Percentiles rank a stretch among this genome's conserved stretches.
Conservation (phyloP, 805 yeast species). For the Teunomyces aglyptinius region DNA sequence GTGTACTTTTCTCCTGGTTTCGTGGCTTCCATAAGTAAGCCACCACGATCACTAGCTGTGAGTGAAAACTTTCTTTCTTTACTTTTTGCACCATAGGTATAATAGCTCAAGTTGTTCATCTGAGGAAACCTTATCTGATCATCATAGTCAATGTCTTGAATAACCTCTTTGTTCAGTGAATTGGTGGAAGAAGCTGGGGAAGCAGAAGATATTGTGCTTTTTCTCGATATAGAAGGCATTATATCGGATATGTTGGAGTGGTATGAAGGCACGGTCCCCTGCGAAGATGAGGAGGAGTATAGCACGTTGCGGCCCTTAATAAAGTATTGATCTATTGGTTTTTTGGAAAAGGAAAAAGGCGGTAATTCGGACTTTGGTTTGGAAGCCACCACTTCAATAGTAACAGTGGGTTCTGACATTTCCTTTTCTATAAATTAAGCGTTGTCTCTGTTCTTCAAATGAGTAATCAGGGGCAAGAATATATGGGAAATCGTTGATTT, state of each 20-base stretch:
- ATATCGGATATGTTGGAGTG: slow-evolving; percentile 30
- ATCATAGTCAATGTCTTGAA: slow-evolving; percentile 40
- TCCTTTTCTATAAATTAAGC: not conserved
- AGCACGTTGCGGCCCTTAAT: not conserved
- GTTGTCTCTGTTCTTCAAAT: not conserved
- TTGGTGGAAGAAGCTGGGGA: not conserved
- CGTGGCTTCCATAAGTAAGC: not conserved
- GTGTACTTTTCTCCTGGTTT: slow-evolving; percentile 20
- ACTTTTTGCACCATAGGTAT: slow-evolving; percentile 15
- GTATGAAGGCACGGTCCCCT: slow-evolving; percentile 8
- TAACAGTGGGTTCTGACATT: not conserved
- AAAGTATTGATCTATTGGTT: slow-evolving; percentile 20
- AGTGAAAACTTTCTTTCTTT: not conserved
- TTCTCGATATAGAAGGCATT: slow-evolving; percentile 13
- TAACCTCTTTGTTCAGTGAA: not conserved
- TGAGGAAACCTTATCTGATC: slow-evolving; percentile 57
- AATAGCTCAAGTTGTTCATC: slow-evolving; percentile 38
- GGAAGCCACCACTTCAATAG: not conserved
- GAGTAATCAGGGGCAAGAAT: not conserved
- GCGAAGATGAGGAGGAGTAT: not conserved
- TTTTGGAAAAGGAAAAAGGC: slow-evolving; percentile 32
- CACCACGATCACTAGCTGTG: not conserved
- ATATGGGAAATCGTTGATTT: not conserved
- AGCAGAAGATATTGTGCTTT: slow-evolving; percentile 1
- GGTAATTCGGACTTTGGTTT: slow-evolving; percentile 12